Conservation (phyloP, 306 rosid species). For the Comarum palustre region DNA sequence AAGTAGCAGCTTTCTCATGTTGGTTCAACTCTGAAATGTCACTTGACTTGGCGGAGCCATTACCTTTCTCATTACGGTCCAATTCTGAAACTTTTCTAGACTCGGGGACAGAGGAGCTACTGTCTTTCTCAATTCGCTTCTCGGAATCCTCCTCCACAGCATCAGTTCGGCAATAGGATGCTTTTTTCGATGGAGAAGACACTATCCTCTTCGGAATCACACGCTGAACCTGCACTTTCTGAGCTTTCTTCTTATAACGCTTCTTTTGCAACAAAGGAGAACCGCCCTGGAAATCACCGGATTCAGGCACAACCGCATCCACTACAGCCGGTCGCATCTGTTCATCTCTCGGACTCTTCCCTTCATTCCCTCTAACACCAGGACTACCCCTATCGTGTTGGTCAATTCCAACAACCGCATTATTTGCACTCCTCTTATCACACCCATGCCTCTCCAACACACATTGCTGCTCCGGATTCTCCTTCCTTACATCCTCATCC, state of each 20-base stretch:
- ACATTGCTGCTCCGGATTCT: not conserved
- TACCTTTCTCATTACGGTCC: conserved; percentile 4
- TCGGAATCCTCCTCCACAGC: conserved; percentile 3
- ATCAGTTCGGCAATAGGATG: conserved; percentile 8
- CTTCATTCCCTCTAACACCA: conserved; percentile 16
- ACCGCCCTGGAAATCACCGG: conserved; percentile 26
- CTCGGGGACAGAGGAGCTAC: not conserved
- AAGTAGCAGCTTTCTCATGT: conserved; percentile 16
- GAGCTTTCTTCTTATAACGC: conserved; percentile 38
- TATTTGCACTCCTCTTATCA: conserved; percentile 11
- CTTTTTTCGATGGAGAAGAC: conserved; percentile 16
- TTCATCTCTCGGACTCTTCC: conserved; percentile 22
- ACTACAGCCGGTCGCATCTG: conserved; percentile 14
- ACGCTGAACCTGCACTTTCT: not conserved
- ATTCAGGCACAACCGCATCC: conserved; percentile 34
- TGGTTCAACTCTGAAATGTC: not conserved
- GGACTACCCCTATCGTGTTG: not conserved
- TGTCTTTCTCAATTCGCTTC: conserved; percentile 10
- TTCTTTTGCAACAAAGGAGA: conserved; percentile 1
- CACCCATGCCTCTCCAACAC: not conserved
- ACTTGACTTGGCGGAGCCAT: not conserved
- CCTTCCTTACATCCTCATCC: not conserved
- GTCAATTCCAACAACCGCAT: conserved; percentile 16
- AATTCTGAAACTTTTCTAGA: not conserved
- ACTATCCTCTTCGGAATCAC: conserved; percentile 14